Evolutionary conservation across 1,284 basidiomycete species (phyloP).

Genomic region (Tilletia horrida): DNA sequence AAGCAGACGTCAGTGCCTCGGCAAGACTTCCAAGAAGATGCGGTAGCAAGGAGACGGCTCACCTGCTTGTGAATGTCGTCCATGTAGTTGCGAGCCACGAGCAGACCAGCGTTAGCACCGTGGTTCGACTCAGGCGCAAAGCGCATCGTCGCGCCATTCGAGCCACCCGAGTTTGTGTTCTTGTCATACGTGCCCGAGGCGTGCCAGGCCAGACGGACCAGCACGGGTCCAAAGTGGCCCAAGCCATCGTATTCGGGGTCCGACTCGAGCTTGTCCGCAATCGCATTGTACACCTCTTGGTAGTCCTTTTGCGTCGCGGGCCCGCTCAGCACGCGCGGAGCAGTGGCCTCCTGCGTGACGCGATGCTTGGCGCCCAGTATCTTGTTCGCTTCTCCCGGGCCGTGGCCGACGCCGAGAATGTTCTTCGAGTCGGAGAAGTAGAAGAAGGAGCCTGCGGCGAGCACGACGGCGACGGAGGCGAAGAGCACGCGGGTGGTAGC

Average conservation of each 20-base stretch:
- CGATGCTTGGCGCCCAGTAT: conserved; percentile 23
- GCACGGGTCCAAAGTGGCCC: conserved; percentile 63
- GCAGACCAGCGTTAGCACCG: conserved; percentile 80
- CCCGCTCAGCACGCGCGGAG: conserved; percentile 13
- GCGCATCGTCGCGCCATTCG: conserved; percentile 57
- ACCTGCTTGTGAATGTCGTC: conserved; percentile 72
- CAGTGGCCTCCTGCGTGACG: not conserved
- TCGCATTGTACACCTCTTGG: conserved; percentile 52
- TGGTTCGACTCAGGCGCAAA: conserved; percentile 63
- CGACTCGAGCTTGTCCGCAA: conserved; percentile 45
- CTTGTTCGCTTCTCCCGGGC: conserved; percentile 38
- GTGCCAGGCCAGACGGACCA: conserved; percentile 86
- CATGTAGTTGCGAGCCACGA: conserved; percentile 77
- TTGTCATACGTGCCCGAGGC: conserved; percentile 74
- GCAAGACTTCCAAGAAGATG: conserved; percentile 72
- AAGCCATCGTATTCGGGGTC: conserved; percentile 29
- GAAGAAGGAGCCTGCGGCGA: conserved; percentile 35
- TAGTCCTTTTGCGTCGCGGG: conserved; percentile 44
- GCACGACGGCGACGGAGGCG: conserved; percentile 34
- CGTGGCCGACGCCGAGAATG: conserved; percentile 30
- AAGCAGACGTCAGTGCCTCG: too few species aligned
- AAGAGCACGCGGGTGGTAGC: conserved; percentile 29
- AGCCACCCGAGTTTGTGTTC: conserved; percentile 76
- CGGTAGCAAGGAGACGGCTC: not conserved
- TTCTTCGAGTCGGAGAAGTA: conserved; percentile 33